Evolutionary conservation across 2,329 filamentous ascomycete genomes (phyloP).

Genomic region (Penicillium olsonii): DNA sequence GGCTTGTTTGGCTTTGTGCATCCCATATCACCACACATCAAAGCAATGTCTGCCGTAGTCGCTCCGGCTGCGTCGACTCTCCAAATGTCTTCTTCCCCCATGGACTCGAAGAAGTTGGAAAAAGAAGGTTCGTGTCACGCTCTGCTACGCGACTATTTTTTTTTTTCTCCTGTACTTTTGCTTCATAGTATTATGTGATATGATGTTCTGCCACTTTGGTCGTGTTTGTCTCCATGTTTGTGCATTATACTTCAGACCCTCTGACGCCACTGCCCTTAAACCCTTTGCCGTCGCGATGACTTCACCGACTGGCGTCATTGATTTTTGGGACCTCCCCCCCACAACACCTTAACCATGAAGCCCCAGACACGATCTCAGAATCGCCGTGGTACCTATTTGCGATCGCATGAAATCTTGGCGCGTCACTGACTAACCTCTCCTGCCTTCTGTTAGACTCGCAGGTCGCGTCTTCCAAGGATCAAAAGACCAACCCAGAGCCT

Average conservation of each 20-base stretch:
- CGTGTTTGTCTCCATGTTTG: conserved; percentile 8
- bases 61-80: conserved; percentile 38
- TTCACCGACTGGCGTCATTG: conserved; percentile 41
- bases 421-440: conserved; percentile 25
- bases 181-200: conserved; percentile 1
- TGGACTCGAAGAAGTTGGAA: conserved; percentile 47
- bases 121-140: conserved; percentile 41
- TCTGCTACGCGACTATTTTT: conserved; percentile 7
- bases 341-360: conserved; percentile 21
- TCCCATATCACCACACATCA: conserved; percentile 15
- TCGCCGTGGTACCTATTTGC: conserved; percentile 24
- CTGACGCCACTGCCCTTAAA: conserved; percentile 33
- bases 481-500: conserved; percentile 54
- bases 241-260: conserved; percentile 21
- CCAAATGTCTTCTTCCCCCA: conserved; percentile 38
- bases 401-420: conserved; percentile 16
- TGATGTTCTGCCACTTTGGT: conserved; percentile 3
- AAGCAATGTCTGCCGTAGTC: conserved; percentile 44
- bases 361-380: conserved; percentile 17
- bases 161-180: conserved; percentile 17
- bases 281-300: conserved; percentile 37
- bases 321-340: conserved; percentile 21
- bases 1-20: conserved; percentile 21
- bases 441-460: conserved; percentile 28
- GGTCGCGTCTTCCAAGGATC: conserved; percentile 37